A percentile compares a stretch with the other conserved stretches of the same genome.
Evolutionary conservation across 805 yeast species (phyloP).

Genomic region (Cyberlindnera veronae): DNA sequence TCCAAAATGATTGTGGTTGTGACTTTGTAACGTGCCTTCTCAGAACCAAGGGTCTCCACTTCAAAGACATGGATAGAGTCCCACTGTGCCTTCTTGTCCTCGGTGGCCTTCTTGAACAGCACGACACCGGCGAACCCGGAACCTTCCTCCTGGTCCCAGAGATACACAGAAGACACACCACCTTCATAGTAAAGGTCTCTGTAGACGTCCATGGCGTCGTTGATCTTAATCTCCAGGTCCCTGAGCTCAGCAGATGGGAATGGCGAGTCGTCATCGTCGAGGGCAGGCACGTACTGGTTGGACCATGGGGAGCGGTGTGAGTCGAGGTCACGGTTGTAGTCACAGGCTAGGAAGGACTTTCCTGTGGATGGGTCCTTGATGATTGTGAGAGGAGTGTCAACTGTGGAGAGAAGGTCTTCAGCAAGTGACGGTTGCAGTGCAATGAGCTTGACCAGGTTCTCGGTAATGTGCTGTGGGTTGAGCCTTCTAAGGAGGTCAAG

Average conservation of each 20-base stretch:
- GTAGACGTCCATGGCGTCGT: conserved; percentile 88
- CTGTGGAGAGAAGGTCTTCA: conserved; percentile 80
- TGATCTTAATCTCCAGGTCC: conserved; percentile 73
- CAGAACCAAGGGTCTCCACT: conserved; percentile 14
- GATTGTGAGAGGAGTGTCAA: conserved; percentile 76
- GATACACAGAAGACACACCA: conserved; percentile 81
- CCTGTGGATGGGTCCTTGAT: conserved; percentile 35
- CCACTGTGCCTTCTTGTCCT: conserved; percentile 51
- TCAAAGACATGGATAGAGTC: conserved; percentile 94
- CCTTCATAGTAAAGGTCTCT: conserved; percentile 95
- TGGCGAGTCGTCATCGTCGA: conserved; percentile 67
- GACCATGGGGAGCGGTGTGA: conserved; percentile 90
- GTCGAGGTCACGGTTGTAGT: conserved; percentile 93
- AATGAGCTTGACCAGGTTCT: conserved; percentile 39
- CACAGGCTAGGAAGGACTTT: conserved; percentile 78
- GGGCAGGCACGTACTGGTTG: conserved; percentile 60
- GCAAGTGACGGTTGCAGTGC: conserved; percentile 62
- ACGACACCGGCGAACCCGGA: conserved; percentile 89
- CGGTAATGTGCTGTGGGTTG: conserved; percentile 58
- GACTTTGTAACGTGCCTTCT: conserved; percentile 48
- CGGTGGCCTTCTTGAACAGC: conserved; percentile 68
- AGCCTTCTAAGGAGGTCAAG: conserved; percentile 73
- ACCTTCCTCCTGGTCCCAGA: conserved; percentile 78
- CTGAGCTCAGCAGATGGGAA: conserved; percentile 67
- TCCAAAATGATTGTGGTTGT: conserved; percentile 88